These are phyloP conservation scores for Aspergillus sp. DNA, from an alignment of 2,329 filamentous ascomycete species.

Conservation along the genomic window DNA sequence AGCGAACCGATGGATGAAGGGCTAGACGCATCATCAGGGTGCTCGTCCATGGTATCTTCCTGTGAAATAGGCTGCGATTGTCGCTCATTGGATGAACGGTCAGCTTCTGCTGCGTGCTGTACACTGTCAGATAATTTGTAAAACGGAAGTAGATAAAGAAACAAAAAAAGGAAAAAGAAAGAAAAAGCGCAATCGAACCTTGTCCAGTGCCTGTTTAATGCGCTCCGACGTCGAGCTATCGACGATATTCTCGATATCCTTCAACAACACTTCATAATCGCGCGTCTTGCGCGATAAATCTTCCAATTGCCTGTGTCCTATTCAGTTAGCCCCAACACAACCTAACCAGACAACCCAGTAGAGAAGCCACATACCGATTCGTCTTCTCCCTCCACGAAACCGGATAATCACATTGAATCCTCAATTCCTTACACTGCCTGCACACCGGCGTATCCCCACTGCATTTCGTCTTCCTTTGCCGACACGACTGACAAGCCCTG, in stretches of 20 bases:
- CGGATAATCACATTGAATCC: conserved; percentile 33
- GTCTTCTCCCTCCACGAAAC: conserved; percentile 32
- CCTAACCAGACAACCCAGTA: conserved; percentile 4
- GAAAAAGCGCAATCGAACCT: conserved; percentile 20
- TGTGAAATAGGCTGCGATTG: conserved; percentile 25
- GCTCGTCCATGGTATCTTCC: conserved; percentile 20
- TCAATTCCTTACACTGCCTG: conserved; percentile 34
- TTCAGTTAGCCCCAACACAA: background rate
- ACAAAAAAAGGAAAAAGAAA: no score
- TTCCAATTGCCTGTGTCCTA: conserved; percentile 24
- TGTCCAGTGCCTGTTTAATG: conserved; percentile 32
- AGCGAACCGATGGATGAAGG: conserved; percentile 36
- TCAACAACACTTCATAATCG: conserved; percentile 36
- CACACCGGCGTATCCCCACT: conserved; percentile 37
- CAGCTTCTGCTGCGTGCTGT: conserved; percentile 19
- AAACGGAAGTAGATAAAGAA: background rate
- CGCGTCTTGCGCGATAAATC: conserved; percentile 24
- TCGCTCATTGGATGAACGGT: conserved; percentile 16
- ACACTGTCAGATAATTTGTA: conserved; percentile 2
- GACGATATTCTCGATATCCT: conserved; percentile 29
- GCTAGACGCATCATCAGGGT: conserved; percentile 17
- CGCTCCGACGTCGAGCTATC: conserved; percentile 26
- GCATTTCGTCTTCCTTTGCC: conserved; percentile 39
- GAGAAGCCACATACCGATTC: conserved; percentile 25
- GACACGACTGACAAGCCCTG: conserved; percentile 38